Percentiles rank a stretch among this genome's conserved stretches.
Conservation (phyloP, 257 asterid species). For the Nicotiana noctiflora region DNA sequence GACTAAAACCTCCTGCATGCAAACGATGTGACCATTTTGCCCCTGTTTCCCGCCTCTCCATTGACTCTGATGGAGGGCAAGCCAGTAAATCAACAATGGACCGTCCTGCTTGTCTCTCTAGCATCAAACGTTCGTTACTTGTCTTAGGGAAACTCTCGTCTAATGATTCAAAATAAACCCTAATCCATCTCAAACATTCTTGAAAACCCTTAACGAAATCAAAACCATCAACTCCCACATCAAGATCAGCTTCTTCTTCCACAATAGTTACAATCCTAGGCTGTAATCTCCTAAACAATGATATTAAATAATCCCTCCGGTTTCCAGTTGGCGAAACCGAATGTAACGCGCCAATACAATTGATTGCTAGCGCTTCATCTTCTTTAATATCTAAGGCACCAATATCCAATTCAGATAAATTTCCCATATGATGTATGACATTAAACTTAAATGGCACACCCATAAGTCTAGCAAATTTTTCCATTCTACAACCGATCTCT, state of each 20-base stretch:
- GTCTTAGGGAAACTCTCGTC: constrained; percentile 67
- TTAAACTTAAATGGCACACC: constrained; percentile 82
- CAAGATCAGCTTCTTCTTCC: constrained; percentile 92
- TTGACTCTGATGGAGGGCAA: constrained; percentile 51
- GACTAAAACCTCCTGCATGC: constrained; percentile 56
- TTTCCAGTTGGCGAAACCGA: constrained; percentile 41
- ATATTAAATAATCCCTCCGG: constrained; percentile 46
- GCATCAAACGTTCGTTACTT: constrained; percentile 84
- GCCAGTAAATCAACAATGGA: constrained; percentile 86
- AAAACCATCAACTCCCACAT: constrained; percentile 48
- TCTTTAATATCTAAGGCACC: constrained; percentile 46
- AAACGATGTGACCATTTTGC: constrained; percentile 69
- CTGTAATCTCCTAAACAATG: constrained; percentile 45
- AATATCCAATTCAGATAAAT: constrained; percentile 57
- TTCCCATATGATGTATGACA: constrained; percentile 64
- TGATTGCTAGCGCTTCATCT: constrained; percentile 74
- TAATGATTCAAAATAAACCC: constrained; percentile 82
- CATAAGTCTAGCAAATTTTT: constrained; percentile 90
- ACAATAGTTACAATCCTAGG: constrained; percentile 73
- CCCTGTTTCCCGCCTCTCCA: constrained; percentile 82
- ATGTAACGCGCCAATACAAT: constrained; percentile 66
- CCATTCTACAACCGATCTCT: constrained; percentile 81
- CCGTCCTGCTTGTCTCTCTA: constrained; percentile 80
- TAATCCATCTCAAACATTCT: constrained; percentile 83
- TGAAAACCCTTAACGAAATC: constrained; percentile 63